These are phyloP conservation scores for Flaveria bidentis DNA, from an alignment of 129 eudicot genomes.

Conservation along the genomic window DNA sequence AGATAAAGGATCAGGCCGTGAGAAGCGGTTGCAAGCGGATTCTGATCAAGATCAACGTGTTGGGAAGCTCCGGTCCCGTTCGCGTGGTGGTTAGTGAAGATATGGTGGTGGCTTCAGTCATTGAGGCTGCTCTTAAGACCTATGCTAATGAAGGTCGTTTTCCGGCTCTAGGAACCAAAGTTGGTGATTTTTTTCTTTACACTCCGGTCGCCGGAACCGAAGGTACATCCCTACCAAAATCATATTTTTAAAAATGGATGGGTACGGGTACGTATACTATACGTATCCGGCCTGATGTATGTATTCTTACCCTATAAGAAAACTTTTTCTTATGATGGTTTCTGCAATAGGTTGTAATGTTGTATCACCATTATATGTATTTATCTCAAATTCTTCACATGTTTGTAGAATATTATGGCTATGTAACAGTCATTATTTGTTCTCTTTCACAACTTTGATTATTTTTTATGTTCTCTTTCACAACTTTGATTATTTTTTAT, in stretches of 20 bases:
- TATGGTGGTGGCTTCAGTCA: conserved; percentile 24
- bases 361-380: background rate
- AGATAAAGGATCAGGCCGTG: conserved; percentile 16
- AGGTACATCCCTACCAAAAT: conserved; percentile 42
- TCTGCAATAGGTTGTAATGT: no score
- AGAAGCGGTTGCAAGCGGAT: conserved; percentile 23
- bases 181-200: conserved; percentile 60
- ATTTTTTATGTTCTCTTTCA: no score
- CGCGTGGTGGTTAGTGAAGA: conserved; percentile 37
- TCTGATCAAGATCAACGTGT: conserved; percentile 24
- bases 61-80: conserved; percentile 35
- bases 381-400: background rate
- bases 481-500: no score
- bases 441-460: no score
- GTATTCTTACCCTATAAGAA: no score
- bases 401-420: no score
- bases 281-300: no score
- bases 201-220: conserved; percentile 62
- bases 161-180: conserved; percentile 47
- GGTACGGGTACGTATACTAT: no score
- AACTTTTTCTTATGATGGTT: no score
- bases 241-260: no score
- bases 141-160: conserved; percentile 41
- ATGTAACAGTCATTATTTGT: no score
- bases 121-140: conserved; percentile 27